A percentile compares a stretch with the other conserved stretches of the same genome.
Evolutionary conservation across 495 filamentous ascomycete genomes (phyloP).

Genomic region (Lasiosphaeris hirsuta): DNA sequence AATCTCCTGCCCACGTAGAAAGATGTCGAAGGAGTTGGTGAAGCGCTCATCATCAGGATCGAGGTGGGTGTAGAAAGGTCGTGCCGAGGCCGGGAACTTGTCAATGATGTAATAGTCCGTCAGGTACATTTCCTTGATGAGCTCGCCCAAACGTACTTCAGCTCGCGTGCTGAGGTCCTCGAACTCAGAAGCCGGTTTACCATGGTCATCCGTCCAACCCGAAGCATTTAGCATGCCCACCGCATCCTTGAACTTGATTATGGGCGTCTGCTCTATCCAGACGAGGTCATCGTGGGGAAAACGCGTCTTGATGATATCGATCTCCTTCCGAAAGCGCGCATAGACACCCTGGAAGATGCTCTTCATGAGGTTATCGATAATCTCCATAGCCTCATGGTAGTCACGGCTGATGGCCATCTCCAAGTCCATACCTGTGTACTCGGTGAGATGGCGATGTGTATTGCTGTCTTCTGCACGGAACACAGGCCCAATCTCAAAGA

Average conservation of each 20-base stretch:
- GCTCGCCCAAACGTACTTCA: slow-evolving; percentile 77
- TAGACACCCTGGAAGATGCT: slow-evolving; percentile 80
- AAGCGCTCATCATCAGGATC: slow-evolving; percentile 66
- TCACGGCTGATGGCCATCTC: slow-evolving; percentile 88
- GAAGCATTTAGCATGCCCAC: slow-evolving; percentile 77
- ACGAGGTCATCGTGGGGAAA: slow-evolving; percentile 59
- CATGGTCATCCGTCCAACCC: slow-evolving; percentile 73
- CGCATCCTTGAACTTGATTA: slow-evolving; percentile 76
- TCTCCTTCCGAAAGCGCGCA: slow-evolving; percentile 62
- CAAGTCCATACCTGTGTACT: slow-evolving; percentile 92
- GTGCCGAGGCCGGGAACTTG: slow-evolving; percentile 80
- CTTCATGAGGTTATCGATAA: slow-evolving; percentile 83
- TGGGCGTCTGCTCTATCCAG: slow-evolving; percentile 78
- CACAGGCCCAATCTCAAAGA: slow-evolving; percentile 92
- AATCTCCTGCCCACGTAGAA: slow-evolving; percentile 91
- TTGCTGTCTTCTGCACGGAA: slow-evolving; percentile 98
- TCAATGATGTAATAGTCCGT: slow-evolving; percentile 95
- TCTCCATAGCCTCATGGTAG: slow-evolving; percentile 84
- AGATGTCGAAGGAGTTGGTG: slow-evolving; percentile 95
- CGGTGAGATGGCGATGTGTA: slow-evolving; percentile 92
- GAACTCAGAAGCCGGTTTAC: slow-evolving; percentile 59
- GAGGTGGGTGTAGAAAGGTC: slow-evolving; percentile 94
- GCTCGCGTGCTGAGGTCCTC: slow-evolving; percentile 83
- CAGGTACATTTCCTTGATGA: slow-evolving; percentile 80
- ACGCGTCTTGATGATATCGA: slow-evolving; percentile 60